Evolutionary conservation across 2,329 filamentous ascomycete species (phyloP).

Genomic region (Cercospora nicotianae): DNA sequence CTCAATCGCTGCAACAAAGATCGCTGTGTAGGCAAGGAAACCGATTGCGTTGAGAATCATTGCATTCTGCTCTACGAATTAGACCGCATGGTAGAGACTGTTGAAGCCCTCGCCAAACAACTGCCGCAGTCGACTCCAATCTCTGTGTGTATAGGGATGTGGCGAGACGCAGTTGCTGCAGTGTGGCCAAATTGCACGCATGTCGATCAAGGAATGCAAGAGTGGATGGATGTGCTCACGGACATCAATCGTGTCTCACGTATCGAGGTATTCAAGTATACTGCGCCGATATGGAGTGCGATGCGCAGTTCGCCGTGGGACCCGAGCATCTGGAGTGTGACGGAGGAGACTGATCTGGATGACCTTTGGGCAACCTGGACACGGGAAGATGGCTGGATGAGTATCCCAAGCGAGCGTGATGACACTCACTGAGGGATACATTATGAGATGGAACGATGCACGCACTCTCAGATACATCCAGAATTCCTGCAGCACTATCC

Average conservation of each 20-base stretch:
- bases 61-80: background rate
- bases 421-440: background rate
- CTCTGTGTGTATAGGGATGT: background rate
- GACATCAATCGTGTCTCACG: background rate
- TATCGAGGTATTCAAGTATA: background rate
- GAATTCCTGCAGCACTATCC: background rate
- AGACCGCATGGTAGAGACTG: background rate
- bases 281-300: background rate
- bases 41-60: background rate
- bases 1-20: background rate
- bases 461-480: background rate
- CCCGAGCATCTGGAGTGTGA: background rate
- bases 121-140: background rate
- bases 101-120: background rate
- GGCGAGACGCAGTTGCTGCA: background rate
- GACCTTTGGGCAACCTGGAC: background rate
- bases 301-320: background rate
- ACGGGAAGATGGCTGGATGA: background rate
- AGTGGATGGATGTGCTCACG: background rate
- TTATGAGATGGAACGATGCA: background rate
- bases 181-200: background rate
- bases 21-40: background rate
- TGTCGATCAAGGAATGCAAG: background rate
- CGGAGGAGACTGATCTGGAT: background rate
- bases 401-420: background rate